Conservation (phyloP, 805 yeast genomes). For the Huiozyma sinensis region DNA sequence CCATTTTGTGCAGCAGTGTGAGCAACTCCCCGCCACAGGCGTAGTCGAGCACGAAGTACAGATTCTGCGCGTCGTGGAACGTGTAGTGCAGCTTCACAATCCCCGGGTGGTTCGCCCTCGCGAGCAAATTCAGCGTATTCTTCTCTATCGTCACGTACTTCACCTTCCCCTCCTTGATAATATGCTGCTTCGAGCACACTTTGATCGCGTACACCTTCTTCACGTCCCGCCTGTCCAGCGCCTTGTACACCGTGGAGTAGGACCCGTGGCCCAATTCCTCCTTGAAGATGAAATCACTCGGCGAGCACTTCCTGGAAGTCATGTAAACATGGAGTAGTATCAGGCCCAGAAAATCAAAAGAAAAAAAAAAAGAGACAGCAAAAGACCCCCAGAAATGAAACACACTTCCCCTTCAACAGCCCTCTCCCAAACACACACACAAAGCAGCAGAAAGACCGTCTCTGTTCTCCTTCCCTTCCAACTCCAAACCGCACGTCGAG, state of each 20-base stretch:
- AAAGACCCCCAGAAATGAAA: no score
- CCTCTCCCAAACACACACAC: no score
- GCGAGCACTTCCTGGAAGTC: conserved; percentile 22
- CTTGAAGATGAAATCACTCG: conserved; percentile 27
- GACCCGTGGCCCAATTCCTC: conserved; percentile 79
- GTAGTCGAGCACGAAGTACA: conserved; percentile 86
- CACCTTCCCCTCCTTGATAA: conserved; percentile 86
- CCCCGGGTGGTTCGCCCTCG: conserved; percentile 80
- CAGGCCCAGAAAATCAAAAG: not conserved
- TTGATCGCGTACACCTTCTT: conserved; percentile 70
- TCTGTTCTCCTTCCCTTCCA: no score
- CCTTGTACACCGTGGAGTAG: conserved; percentile 86
- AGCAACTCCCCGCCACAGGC: conserved; percentile 94
- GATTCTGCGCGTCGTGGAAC: conserved; percentile 80
- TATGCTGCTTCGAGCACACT: conserved; percentile 82
- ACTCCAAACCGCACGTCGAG: no score
- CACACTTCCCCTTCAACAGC: no score
- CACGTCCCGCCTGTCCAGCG: conserved; percentile 52
- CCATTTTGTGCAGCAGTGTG: conserved; percentile 63
- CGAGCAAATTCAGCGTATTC: conserved; percentile 68
- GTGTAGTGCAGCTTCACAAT: conserved; percentile 86
- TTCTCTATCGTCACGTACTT: conserved; percentile 95
- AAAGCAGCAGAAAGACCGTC: no score
- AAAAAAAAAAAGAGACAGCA: no score
- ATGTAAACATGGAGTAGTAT: conserved; percentile 1